Percentiles rank a stretch among this genome's conserved stretches.
These are phyloP conservation scores for Penicillium atrosanguineum DNA, from an alignment of 495 filamentous ascomycete species.

Conservation along the genomic window DNA sequence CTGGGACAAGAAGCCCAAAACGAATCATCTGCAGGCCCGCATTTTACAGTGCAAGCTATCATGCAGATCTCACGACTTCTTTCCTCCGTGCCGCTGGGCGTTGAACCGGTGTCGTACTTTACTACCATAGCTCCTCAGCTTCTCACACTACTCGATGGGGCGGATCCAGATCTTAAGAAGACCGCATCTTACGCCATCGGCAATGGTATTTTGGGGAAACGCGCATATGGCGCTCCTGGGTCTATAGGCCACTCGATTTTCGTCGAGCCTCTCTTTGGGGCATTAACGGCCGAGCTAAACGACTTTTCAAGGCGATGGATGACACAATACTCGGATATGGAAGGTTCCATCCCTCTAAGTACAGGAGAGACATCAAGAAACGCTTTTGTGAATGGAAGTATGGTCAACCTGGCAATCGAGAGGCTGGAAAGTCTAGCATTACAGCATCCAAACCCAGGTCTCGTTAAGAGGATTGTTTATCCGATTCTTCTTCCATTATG, in stretches of 20 bases:
- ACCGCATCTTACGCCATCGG: conserved; percentile 72
- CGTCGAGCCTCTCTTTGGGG: conserved; percentile 60
- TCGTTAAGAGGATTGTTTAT: conserved; percentile 66
- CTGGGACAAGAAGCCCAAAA: conserved; percentile 36
- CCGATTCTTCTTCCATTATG: conserved; percentile 67
- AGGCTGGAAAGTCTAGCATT: conserved; percentile 57
- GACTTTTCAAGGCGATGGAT: conserved; percentile 27
- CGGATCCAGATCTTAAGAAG: conserved; percentile 60
- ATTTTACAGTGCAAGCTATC: conserved; percentile 70
- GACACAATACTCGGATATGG: conserved; percentile 6
- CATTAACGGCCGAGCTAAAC: conserved; percentile 54
- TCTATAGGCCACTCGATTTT: conserved; percentile 69
- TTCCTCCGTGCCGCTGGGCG: conserved; percentile 57
- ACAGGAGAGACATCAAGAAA: neutral
- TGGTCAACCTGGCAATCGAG: conserved; percentile 44
- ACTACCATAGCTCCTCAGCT: conserved; percentile 64
- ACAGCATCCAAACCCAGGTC: conserved; percentile 69
- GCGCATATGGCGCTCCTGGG: conserved; percentile 63
- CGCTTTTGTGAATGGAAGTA: conserved; percentile 21
- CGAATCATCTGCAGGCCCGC: conserved; percentile 49
- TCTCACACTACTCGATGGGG: conserved; percentile 62
- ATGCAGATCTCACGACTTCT: conserved; percentile 63
- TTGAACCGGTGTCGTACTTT: conserved; percentile 60
- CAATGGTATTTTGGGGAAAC: conserved; percentile 67
- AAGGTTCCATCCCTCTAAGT: neutral